Evolutionary conservation across 2,329 filamentous ascomycete species (phyloP).

Genomic region (Trichoderma simmonsii): DNA sequence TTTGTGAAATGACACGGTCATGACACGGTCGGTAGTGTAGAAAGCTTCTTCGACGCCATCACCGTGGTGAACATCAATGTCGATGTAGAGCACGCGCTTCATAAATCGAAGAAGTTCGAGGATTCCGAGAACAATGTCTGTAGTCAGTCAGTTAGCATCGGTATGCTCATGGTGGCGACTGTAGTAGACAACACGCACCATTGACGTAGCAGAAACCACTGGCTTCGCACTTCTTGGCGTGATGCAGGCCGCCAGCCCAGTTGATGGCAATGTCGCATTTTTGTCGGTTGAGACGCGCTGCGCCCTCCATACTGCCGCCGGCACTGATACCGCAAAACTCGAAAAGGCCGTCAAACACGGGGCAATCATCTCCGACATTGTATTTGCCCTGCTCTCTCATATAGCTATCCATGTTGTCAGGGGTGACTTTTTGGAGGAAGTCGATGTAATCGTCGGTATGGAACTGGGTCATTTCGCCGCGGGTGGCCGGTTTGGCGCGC

Average conservation of each 20-base stretch:
- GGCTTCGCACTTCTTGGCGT: conserved; percentile 95
- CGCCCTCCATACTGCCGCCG: conserved; percentile 90
- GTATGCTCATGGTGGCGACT: not conserved
- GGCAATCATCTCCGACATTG: conserved; percentile 95
- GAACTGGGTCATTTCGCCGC: conserved; percentile 88
- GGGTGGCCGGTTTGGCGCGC: conserved; percentile 82
- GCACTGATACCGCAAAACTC: conserved; percentile 95
- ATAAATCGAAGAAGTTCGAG: conserved; percentile 87
- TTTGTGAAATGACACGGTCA: conserved; percentile 93
- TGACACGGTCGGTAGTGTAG: conserved; percentile 87
- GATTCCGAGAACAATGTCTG: conserved; percentile 94
- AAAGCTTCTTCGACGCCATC: conserved; percentile 93
- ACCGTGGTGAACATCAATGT: conserved; percentile 92
- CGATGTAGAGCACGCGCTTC: conserved; percentile 94
- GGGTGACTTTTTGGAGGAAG: conserved; percentile 90
- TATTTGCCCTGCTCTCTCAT: conserved; percentile 88
- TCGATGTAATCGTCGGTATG: conserved; percentile 95
- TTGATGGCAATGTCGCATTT: conserved; percentile 98
- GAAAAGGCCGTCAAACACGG: conserved; percentile 96
- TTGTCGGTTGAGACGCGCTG: conserved; percentile 80
- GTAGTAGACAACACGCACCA: conserved; percentile 48
- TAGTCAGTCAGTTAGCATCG: conserved; percentile 1
- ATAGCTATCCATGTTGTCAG: conserved; percentile 96
- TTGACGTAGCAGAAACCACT: conserved; percentile 99
- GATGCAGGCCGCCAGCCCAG: conserved; percentile 95